phyloP scores from a whole-genome alignment of 2,329 filamentous ascomycete genomes.

The Aspergillus vadensis region DNA sequence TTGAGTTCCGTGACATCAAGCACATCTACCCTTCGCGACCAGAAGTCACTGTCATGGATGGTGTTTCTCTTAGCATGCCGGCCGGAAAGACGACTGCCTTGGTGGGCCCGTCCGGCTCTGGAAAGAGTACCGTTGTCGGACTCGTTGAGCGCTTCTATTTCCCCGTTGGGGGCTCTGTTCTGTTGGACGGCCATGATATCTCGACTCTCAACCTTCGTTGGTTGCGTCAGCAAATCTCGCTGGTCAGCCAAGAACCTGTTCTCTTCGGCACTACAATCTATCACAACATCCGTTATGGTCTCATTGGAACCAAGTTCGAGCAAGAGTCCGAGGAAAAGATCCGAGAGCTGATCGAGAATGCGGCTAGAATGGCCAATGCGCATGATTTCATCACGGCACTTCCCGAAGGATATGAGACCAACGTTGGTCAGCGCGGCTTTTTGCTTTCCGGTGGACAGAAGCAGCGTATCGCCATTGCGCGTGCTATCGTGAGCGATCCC shows the following conservation, averaged over 20 bases:
- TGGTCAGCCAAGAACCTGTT: constrained; percentile 91
- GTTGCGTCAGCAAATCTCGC: constrained; percentile 86
- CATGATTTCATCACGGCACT: constrained; percentile 84
- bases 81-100: constrained; percentile 91
- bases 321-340: constrained; percentile 67
- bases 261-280: constrained; percentile 88
- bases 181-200: constrained; percentile 81
- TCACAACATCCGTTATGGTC: constrained; percentile 84
- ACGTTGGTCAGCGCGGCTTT: constrained; percentile 94
- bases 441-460: constrained; percentile 93
- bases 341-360: constrained; percentile 71
- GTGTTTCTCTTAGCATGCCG: constrained; percentile 76
- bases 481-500: constrained; percentile 86
- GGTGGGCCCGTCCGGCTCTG: constrained; percentile 90
- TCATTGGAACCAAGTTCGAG: constrained; percentile 82
- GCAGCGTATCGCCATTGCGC: constrained; percentile 91
- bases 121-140: constrained; percentile 92
- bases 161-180: constrained; percentile 75
- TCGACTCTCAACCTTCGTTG: constrained; percentile 81
- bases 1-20: constrained; percentile 80
- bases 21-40: constrained; percentile 94
- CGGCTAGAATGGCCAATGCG: constrained; percentile 88
- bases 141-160: constrained; percentile 93
- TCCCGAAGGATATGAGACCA: constrained; percentile 87
- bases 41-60: constrained; percentile 84